These are phyloP conservation scores for Eucalyptus sp. DNA, from an alignment of 345 rosid species.

Conservation along the genomic window DNA sequence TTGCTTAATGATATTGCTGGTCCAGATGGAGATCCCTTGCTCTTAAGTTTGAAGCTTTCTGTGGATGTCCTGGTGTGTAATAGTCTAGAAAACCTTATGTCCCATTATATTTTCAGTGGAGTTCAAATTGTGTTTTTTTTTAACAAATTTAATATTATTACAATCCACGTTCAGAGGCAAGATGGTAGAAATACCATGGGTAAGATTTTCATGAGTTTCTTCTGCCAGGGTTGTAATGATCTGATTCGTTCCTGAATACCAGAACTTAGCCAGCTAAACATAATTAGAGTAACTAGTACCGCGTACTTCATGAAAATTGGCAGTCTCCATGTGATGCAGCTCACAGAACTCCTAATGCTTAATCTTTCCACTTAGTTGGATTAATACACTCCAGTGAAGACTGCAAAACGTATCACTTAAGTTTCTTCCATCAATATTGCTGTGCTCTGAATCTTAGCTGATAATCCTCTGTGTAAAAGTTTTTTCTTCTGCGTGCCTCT, in stretches of 20 bases:
- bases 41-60: conserved; percentile 86
- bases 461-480: neutral
- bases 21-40: conserved; percentile 78
- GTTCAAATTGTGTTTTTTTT: neutral
- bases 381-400: neutral
- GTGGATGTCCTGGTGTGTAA: conserved; percentile 91
- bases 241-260: neutral
- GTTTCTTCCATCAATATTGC: neutral
- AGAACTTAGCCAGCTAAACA: neutral
- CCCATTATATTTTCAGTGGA: neutral
- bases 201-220: neutral
- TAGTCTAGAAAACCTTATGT: neutral
- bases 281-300: neutral
- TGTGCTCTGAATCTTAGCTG: neutral
- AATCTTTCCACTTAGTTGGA: neutral
- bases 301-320: neutral
- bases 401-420: neutral
- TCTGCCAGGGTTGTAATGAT: neutral
- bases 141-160: neutral
- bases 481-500: neutral
- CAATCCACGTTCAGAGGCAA: neutral
- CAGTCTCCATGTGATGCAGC: neutral
- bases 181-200: neutral
- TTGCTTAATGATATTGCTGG: conserved; percentile 95
- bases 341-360: neutral